Base-by-base conservation (phyloP, 2,329 filamentous ascomycete genomes). In the Penicillium freii region DNA sequence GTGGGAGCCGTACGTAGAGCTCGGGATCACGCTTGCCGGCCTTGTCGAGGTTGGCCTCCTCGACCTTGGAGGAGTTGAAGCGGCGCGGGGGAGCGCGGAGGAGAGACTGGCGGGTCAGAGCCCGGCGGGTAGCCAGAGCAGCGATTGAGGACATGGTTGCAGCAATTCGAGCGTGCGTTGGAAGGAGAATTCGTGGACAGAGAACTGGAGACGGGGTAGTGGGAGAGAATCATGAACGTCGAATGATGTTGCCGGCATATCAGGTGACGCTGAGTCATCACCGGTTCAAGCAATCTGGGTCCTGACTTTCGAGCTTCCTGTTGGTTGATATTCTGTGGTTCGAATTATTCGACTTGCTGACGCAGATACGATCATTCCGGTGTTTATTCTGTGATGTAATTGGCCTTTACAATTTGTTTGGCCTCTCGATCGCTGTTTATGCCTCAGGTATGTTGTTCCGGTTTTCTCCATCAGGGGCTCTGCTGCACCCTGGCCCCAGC, bases 21-120 rank as follows among this genome's bases (percentile, higher is more conserved):
- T 91, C 88, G 58, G 88, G 88, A 75, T 91, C 87, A 74, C 80
- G 80, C 80, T 84, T 87, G 56, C 86, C 85, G 67, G 82, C 87
- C 73, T 85, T 81, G 72, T 84, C 82, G 70, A 89, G 77, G 65
- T 74, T 65, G 58, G 77, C 73, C 65, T 81, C 78, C 62, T 81
- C 78, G 48, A 78, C 73, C 68, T 77, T 78, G 62, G 73, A 75
- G 62, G 69, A 66, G 66, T 67, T 68, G 61, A 73, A 67, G 66
- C 72, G 73, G 69, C 75, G 72, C 64, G 73, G 69, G 63, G 72
- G 68, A 58, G 69, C 73, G 71, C 79, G 73, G 75, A 76, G 62
- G 56, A 72, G 47, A 56, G 74, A 65, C 61, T 75, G 75, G 64
- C 75, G 73, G 65, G 71, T 65, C 63, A 76, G 67, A 63, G 73